Evolutionary conservation across 1,139 yeast genomes (phyloP), one percentile per base, ranked within the genome.

Genomic region (Kodamaea sp.): DNA sequence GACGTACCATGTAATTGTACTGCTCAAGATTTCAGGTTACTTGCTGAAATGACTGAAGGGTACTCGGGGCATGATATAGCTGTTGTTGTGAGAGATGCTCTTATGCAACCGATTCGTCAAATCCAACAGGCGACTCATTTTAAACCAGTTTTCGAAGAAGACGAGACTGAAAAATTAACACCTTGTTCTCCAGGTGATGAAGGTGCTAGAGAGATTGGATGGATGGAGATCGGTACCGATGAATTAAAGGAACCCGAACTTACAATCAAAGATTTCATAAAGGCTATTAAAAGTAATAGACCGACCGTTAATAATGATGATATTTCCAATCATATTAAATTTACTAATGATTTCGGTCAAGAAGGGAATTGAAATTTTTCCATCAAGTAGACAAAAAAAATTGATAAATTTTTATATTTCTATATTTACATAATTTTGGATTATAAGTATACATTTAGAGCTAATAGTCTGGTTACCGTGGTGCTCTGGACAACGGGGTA

Each of bases 51-150:
- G 92, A 92, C 98, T 0, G 96, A 88, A 7, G 98, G 98, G 8
- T 92, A 92, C 60, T 88, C 97, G 0, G 99, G 99, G 39, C 96
- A 92, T 58, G 99, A 94, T 73, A 78, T 94, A 30, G 94, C 97
- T 0, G 97, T 92, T 31, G 95, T 90, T 11, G 98, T 94, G 6
- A 80, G 96, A 53, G 99, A 94, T 62, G 97, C 98, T 0, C 70
- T 94, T 48, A 94, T 94, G 98, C 95, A 90, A 60, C 98, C 99
- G 2, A 87, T 94, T 42, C 78, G 98, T 53, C 89, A 89, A 58
- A 89, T 94, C 47, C 98, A 92, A 62, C 84, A 80, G 53, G 97
- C 98, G 0, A 94, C 99, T 0, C 99, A 94, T 67, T 94, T 94
- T 67, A 86, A 84, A 55, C 71, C 74, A 40, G 75, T 79, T 8